Base-by-base conservation (phyloP, 345 rosid species). In the Salix exigua region DNA sequence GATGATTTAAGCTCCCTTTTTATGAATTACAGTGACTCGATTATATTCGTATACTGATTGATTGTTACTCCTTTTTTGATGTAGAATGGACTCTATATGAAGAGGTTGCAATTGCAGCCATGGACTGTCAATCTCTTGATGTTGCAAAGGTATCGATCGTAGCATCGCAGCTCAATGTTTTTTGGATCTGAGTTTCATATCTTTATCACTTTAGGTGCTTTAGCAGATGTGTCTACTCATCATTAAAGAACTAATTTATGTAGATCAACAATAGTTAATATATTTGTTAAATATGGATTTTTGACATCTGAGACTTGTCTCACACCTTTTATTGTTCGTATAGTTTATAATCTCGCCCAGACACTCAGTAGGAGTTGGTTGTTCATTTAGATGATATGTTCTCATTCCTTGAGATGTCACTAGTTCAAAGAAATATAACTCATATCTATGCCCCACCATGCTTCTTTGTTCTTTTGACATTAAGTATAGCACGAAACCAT, bases 71-170 rank as follows among this genome's bases (percentile, higher is more conserved):
- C 9, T 61, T 73, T 82, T 62, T 76, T 80, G 30, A 64, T 86
- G 83, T 73, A 96, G 99, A 93, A 75, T 96, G 99, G 98, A 96
- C 94, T 28, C 85, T 96, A 3, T 92, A 87, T 68, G 99, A 96
- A 86, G 97, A 96, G 79, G 94, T 96, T 80, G 91, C 99, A 62
- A 40, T 89, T 85, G 97, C 99, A 75, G 97, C 99, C 30, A 91
- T 96, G 97, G 99, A 96, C 87, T 92, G 96, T 83, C 97, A 92
- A 37, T 81, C 84, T 80, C 89, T 94, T 61, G 86, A 75, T 68
- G 92, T 88, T 80, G 97, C 99, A 62, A 91, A 94, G 97, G 98
- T 96, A 75, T 67, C 14, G 4, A n/a, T 58, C 1, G 16, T 55
- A n/a, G 4, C 62, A 10, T 58, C 23, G 23, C 12, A 23, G 62